A percentile compares a stretch with the other conserved stretches of the same genome.
phyloP scores from a whole-genome alignment of 2,329 filamentous ascomycete species.

The Pezicula rhizophila region DNA sequence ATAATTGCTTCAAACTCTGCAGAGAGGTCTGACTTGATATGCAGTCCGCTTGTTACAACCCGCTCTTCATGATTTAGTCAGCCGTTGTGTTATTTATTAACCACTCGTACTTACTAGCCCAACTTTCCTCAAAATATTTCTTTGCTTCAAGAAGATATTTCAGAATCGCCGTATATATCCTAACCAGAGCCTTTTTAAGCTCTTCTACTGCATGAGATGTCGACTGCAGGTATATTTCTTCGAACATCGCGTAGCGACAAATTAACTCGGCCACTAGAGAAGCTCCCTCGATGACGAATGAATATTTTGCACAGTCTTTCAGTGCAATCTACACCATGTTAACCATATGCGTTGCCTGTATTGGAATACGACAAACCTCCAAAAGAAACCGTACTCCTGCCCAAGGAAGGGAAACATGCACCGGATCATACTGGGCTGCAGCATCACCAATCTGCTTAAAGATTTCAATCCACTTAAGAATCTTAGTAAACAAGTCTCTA shows the following conservation, averaged over 20 bases:
- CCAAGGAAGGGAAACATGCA: constrained; percentile 23
- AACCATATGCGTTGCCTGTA: constrained; percentile 1
- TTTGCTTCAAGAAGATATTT: background rate
- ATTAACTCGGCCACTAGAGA: constrained; percentile 5
- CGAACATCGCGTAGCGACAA: constrained; percentile 6
- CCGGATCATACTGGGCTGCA: constrained; percentile 19
- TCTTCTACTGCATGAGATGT: constrained; percentile 1
- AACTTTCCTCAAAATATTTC: background rate
- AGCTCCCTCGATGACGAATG: constrained; percentile 4
- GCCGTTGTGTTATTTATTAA: too few relatives aligned
- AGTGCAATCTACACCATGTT: constrained; percentile 3
- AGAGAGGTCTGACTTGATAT: too few relatives aligned
- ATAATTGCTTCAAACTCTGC: too few relatives aligned
- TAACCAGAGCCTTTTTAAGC: constrained; percentile 1
- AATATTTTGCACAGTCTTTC: constrained; percentile 4
- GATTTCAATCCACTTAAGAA: constrained; percentile 17
- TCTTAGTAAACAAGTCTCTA: constrained; percentile 13
- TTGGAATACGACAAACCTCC: constrained; percentile 9
- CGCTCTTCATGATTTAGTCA: background rate
- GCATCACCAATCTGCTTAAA: constrained; percentile 22
- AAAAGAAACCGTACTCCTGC: constrained; percentile 23
- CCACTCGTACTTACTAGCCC: too few relatives aligned
- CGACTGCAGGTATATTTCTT: constrained; percentile 2
- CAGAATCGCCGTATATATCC: constrained; percentile 1
- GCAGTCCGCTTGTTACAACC: too few relatives aligned